phyloP scores from a whole-genome alignment of 2,329 filamentous ascomycete genomes.

The Pseudocercospora vitis region DNA sequence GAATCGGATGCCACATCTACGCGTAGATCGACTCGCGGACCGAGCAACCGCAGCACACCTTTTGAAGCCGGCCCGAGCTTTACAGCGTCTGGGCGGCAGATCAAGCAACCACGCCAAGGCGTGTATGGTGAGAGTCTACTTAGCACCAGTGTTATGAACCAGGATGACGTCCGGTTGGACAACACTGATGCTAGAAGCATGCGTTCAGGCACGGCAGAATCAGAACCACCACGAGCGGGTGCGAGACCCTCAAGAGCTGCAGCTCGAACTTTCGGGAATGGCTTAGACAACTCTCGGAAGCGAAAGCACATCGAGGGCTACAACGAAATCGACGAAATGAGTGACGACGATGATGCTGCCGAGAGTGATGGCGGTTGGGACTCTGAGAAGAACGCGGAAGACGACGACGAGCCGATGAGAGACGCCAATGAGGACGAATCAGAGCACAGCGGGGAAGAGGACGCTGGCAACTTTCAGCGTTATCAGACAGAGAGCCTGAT shows the following conservation, averaged over 20 bases:
- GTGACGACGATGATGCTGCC: slow-evolving; percentile 62
- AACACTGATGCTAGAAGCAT: slow-evolving; percentile 28
- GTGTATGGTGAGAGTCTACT: slow-evolving; percentile 64
- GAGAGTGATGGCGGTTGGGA: slow-evolving; percentile 67
- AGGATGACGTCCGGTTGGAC: slow-evolving; percentile 35
- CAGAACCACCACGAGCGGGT: slow-evolving; percentile 44
- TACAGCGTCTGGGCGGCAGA: slow-evolving; percentile 85
- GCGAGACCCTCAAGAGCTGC: slow-evolving; percentile 42
- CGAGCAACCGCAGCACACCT: slow-evolving; percentile 63
- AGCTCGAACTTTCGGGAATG: slow-evolving; percentile 31
- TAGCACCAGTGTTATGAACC: slow-evolving; percentile 51
- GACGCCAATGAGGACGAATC: slow-evolving; percentile 56
- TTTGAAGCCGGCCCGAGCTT: slow-evolving; percentile 66
- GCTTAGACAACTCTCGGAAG: slow-evolving; percentile 39
- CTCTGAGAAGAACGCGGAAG: slow-evolving; percentile 68
- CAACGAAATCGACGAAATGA: slow-evolving; percentile 61
- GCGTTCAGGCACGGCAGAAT: slow-evolving; percentile 44
- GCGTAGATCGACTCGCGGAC: slow-evolving; percentile 64
- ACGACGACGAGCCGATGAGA: slow-evolving; percentile 52
- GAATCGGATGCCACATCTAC: slow-evolving; percentile 68
- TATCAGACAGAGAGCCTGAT: slow-evolving; percentile 60
- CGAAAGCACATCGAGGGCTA: slow-evolving; percentile 55
- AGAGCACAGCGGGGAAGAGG: slow-evolving; percentile 45
- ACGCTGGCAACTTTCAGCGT: slow-evolving; percentile 22
- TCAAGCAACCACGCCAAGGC: slow-evolving; percentile 64